Percentiles rank a stretch among this genome's conserved stretches.
Conservation (phyloP, 2,329 filamentous ascomycete species). For the Paecilomyces dactylethromorphus region DNA sequence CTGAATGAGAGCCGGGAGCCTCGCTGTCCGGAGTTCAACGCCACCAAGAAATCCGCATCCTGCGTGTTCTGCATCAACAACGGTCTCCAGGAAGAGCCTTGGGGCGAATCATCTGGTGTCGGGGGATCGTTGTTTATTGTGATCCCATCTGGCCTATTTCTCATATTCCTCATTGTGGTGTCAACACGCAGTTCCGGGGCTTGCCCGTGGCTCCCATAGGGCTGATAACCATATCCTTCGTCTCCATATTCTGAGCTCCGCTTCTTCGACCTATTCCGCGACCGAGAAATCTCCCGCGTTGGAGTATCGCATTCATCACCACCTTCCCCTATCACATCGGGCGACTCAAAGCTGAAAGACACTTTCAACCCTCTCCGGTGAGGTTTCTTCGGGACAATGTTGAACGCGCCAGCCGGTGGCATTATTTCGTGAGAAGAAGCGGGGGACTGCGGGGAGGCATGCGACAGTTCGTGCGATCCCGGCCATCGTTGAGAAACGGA, state of each 20-base stretch:
- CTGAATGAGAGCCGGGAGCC: conserved; percentile 35
- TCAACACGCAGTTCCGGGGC: conserved; percentile 20
- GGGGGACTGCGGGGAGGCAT: conserved; percentile 10
- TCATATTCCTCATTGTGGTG: conserved; percentile 22
- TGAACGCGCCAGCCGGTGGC: conserved; percentile 14
- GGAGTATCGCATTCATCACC: conserved; percentile 77
- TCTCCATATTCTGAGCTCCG: conserved; percentile 18
- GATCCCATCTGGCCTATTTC: conserved; percentile 4
- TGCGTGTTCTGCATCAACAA: conserved; percentile 26
- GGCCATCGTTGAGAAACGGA: conserved; percentile 25
- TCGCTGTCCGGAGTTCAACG: conserved; percentile 18
- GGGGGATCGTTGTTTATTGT: conserved; percentile 8
- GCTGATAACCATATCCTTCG: conserved; percentile 5
- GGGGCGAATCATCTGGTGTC: conserved; percentile 9
- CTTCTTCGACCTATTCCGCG: conserved; percentile 18
- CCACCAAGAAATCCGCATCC: conserved; percentile 31
- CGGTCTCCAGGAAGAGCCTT: conserved; percentile 17
- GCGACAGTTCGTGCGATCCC: conserved; percentile 20
- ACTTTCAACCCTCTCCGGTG: conserved; percentile 65
- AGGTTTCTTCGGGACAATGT: conserved; percentile 24
- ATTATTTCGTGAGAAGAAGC: conserved; percentile 9
- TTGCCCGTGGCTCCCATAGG: not conserved
- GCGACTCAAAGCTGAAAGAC: conserved; percentile 63
- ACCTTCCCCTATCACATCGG: conserved; percentile 82
- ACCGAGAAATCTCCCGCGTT: conserved; percentile 62